A percentile compares a stretch with the other conserved stretches of the same genome.
These are phyloP conservation scores for Xylaria telfairii DNA, from an alignment of 495 filamentous ascomycete genomes.

Conservation along the genomic window DNA sequence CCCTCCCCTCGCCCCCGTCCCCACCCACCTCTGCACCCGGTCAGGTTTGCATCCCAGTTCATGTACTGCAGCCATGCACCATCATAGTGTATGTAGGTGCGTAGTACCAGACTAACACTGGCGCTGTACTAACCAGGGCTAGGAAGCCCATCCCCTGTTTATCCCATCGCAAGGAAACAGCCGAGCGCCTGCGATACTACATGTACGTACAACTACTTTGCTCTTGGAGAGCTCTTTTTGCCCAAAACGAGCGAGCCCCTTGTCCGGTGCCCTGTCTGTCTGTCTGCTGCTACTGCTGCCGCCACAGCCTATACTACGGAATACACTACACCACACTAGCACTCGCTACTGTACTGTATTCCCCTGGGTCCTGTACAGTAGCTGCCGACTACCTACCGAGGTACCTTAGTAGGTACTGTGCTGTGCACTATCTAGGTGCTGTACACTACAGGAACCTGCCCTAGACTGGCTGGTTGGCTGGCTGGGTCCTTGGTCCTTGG, in stretches of 20 bases:
- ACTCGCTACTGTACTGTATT: slow-evolving; percentile 7
- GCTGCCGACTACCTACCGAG: too few relatives aligned
- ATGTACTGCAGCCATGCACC: slow-evolving; percentile 6
- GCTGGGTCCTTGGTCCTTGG: slow-evolving; percentile 12
- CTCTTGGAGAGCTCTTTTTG: slow-evolving; percentile 14
- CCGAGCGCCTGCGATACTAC: slow-evolving; percentile 10
- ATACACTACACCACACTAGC: not conserved
- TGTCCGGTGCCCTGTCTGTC: not conserved
- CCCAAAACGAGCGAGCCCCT: slow-evolving; percentile 17
- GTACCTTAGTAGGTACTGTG: too few relatives aligned
- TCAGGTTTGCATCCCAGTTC: slow-evolving; percentile 27
- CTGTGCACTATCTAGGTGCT: too few relatives aligned
- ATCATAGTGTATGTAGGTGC: slow-evolving; percentile 7
- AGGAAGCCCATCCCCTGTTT: slow-evolving; percentile 8
- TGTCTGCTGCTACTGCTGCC: not conserved
- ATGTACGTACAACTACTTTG: not conserved
- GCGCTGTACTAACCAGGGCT: not conserved
- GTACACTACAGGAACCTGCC: too few relatives aligned
- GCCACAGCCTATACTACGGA: not conserved
- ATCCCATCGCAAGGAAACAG: slow-evolving; percentile 17
- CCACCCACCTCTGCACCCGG: slow-evolving; percentile 16
- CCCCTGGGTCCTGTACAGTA: too few relatives aligned
- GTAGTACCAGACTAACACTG: not conserved
- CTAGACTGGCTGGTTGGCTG: not conserved
- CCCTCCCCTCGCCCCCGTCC: slow-evolving; percentile 8